Evolutionary conservation across 2,329 filamentous ascomycete genomes (phyloP), one percentile per base, ranked within the genome.

Genomic region (Sclerotinia glacialis): DNA sequence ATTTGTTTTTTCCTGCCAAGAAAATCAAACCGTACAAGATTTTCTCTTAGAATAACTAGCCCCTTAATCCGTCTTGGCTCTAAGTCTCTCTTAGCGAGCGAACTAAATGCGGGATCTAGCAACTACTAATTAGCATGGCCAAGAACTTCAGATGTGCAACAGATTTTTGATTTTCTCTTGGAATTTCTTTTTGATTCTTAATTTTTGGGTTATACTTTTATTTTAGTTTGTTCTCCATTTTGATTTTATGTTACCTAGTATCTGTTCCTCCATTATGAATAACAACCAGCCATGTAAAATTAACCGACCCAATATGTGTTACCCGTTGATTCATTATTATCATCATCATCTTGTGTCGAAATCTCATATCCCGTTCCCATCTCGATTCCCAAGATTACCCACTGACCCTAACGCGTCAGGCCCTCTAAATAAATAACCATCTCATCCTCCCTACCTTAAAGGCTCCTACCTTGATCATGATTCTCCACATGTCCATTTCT

Each of bases 391-490:
- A 31, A 14, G 37, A 40, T 16, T n/a, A 54, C 5, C 8, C 28
- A 11, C 12, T 34, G 14, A 8, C 11, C 9, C n/a, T 31, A 4
- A 52, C 16, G 11, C 31, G 11, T 6, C 34, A 9, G 5, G 8
- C 18, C 3, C 16, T 52, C 46, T 28, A 23, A 52, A 40, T 21
- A 26, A 28, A 18, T 31, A 18, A 9, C 1, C 2, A 21, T 2
- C 7, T 14, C 23, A 34, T 14, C n/a, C n/a, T 16, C 11, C 11
- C 44, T n/a, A 11, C 11, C 44, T 53, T 21, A 66, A 23, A 66
- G 49, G 18, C 58, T 66, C 21, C 5, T 31, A 11, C 64, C 58
- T 9, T 44, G 50, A 28, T 63, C 64, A 63, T 54, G 28, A 55
- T 63, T 66, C 18, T 18, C 28, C 18, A 0, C 21, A 34, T 23